Percentiles rank a stretch among this genome's conserved stretches.
These are phyloP conservation scores for Styphnolobium japonicum DNA, from an alignment of 306 rosid genomes.

Conservation along the genomic window DNA sequence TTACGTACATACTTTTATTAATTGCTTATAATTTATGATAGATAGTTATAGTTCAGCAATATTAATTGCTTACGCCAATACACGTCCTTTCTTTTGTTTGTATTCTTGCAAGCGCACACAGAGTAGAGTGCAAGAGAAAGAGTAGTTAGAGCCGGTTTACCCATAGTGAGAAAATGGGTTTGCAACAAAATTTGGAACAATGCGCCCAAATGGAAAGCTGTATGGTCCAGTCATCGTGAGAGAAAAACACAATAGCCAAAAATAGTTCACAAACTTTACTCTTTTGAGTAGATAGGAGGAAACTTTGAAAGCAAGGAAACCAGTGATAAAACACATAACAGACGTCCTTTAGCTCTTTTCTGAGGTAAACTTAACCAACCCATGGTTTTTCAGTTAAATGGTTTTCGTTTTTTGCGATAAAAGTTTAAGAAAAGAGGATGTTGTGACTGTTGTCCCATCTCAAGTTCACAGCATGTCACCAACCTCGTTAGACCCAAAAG, in stretches of 20 bases:
- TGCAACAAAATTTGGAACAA: background rate
- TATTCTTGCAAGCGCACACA: background rate
- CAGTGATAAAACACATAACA: background rate
- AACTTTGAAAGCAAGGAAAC: constrained; percentile 5
- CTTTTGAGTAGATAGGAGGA: background rate
- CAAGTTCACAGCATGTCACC: no score
- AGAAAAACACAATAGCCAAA: background rate
- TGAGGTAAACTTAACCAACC: no score
- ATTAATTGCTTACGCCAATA: no score
- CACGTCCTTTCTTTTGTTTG: constrained; percentile 12
- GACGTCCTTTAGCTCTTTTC: background rate
- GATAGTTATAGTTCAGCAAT: no score
- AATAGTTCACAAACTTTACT: background rate
- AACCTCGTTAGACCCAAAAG: no score
- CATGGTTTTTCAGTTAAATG: no score
- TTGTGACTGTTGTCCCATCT: no score
- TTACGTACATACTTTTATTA: no score
- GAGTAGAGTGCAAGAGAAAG: constrained; percentile 8
- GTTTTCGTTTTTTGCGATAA: no score
- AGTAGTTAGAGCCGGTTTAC: constrained; percentile 47
- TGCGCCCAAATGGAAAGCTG: background rate
- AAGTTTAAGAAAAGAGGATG: no score
- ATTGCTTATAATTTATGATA: no score
- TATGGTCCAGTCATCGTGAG: background rate
- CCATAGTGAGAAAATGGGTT: constrained; percentile 37